phyloP scores from a whole-genome alignment of 2,329 filamentous ascomycete species.

The Microcyclosporella mali region DNA sequence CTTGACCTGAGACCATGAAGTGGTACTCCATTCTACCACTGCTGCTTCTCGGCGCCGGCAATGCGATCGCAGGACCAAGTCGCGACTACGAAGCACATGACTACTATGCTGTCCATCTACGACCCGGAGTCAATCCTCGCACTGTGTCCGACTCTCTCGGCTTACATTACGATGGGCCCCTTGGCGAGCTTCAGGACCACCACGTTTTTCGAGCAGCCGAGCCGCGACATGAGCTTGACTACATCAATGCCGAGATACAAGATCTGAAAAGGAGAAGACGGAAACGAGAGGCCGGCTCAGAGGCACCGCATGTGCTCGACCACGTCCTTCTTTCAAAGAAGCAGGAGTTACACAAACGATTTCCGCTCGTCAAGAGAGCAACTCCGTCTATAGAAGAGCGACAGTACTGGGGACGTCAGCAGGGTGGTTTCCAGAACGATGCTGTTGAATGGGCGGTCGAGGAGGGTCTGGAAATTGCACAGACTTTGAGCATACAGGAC shows the following conservation, averaged over 20 bases:
- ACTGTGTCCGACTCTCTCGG: conserved; percentile 68
- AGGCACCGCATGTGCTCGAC: conserved; percentile 57
- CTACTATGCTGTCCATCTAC: conserved; percentile 88
- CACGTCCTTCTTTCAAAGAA: conserved; percentile 74
- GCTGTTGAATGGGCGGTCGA: conserved; percentile 41
- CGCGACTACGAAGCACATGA: conserved; percentile 65
- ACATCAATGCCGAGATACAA: conserved; percentile 42
- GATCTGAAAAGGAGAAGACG: conserved; percentile 53
- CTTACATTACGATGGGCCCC: conserved; percentile 70
- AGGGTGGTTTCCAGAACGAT: not conserved
- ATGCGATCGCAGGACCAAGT: conserved; percentile 8
- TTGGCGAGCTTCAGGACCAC: conserved; percentile 73
- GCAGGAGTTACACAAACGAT: conserved; percentile 56
- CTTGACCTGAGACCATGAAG: conserved; percentile 1
- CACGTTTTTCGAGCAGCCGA: conserved; percentile 73
- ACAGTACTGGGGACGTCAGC: conserved; percentile 1
- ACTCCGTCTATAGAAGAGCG: conserved; percentile 22
- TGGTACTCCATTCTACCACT: conserved; percentile 2
- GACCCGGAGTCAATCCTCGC: conserved; percentile 57
- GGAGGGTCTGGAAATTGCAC: conserved; percentile 56
- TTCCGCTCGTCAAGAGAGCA: conserved; percentile 52
- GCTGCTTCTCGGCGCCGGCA: conserved; percentile 1
- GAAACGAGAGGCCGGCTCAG: conserved; percentile 50
- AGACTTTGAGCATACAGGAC: conserved; percentile 68
- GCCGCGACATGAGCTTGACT: conserved; percentile 49